A percentile compares a stretch with the other conserved stretches of the same genome.
Conservation (phyloP, 1,139 yeast species). For the Diutina rugosa region DNA sequence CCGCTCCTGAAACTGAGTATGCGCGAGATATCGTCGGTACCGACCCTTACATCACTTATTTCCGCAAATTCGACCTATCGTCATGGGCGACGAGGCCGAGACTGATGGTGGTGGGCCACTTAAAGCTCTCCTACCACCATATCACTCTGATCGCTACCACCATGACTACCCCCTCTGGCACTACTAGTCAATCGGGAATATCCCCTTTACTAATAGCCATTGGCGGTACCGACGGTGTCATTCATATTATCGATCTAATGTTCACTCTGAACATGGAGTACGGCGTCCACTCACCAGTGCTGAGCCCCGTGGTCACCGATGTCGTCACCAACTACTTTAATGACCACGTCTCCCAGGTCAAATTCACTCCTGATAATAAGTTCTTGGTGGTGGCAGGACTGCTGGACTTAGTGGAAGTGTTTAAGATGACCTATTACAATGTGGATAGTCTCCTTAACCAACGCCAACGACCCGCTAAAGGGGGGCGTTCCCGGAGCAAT, state of each 20-base stretch:
- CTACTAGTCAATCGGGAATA: slow-evolving; percentile 1
- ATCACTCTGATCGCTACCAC: slow-evolving; percentile 27
- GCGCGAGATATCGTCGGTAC: not conserved
- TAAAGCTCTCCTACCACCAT: slow-evolving; percentile 47
- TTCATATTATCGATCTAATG: slow-evolving; percentile 41
- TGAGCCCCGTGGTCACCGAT: slow-evolving; percentile 32
- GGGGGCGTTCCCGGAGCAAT: slow-evolving; percentile 7
- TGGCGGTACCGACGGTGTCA: slow-evolving; percentile 56
- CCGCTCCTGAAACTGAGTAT: not conserved
- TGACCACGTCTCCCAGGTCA: slow-evolving; percentile 46
- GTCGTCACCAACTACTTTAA: slow-evolving; percentile 50
- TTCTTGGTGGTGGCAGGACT: slow-evolving; percentile 46
- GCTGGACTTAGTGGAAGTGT: slow-evolving; percentile 47
- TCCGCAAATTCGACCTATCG: not conserved
- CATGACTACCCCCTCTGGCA: slow-evolving; percentile 9
- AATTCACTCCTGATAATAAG: slow-evolving; percentile 54
- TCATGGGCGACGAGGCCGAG: not conserved
- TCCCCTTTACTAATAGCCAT: slow-evolving; percentile 40
- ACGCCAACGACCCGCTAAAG: not conserved
- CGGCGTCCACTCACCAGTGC: slow-evolving; percentile 13
- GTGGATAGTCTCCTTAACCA: slow-evolving; percentile 6
- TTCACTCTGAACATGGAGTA: slow-evolving; percentile 10
- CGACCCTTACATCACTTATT: not conserved
- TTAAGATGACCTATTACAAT: slow-evolving; percentile 23
- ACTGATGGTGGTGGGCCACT: slow-evolving; percentile 33